Base-by-base conservation (phyloP, 768 basidiomycete genomes). In the Fistulinella prunicolor region DNA sequence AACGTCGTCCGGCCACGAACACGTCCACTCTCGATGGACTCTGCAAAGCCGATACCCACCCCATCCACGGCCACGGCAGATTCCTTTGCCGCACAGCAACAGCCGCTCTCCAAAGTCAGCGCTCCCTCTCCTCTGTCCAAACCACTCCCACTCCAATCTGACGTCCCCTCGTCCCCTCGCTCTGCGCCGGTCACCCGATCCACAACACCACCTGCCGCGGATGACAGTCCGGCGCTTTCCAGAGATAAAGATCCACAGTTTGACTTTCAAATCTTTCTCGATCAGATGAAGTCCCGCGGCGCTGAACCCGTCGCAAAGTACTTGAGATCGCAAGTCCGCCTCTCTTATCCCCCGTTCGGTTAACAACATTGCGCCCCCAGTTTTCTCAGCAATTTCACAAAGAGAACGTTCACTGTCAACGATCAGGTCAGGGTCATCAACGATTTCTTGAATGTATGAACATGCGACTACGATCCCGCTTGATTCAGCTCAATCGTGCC, bases 351-450 rank as follows among this genome's bases (percentile, higher is more conserved):
- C 21, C 50, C 24, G n/a, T 13, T 4, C 42, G 21, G 21, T 43
- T 47, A 9, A 47, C 49, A n/a, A 43, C 16, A 13, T 42, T 13
- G 19, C 37, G 1, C 44, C 0, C 14, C 5, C 61, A 98, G 94
- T 36, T 97, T 98, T 62, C 65, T 98, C 62, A 89, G 86, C 64
- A 95, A 94, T 58, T 97, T 98, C 58, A 73, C 90, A 20, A 96
- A 94, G 69, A 79, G 89, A 51, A 86, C 91, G 3, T 95, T 94
- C 64, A 88, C 90, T 2, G 87, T 95, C 23, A 82, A 81, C 50
- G 96, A 98, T 60, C 95, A 98, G 64, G 83, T 96, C 50, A 95
- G 91, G 70, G 81, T 98, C 46, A 93, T 99, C 61, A 86, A 89
- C 60, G 94, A 98, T 59, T 99, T 98, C 61, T 72, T 97, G 34